Percentiles rank a stretch among this genome's conserved stretches.
phyloP scores from a whole-genome alignment of 768 basidiomycete species.

The Tephrocybe sp. region DNA sequence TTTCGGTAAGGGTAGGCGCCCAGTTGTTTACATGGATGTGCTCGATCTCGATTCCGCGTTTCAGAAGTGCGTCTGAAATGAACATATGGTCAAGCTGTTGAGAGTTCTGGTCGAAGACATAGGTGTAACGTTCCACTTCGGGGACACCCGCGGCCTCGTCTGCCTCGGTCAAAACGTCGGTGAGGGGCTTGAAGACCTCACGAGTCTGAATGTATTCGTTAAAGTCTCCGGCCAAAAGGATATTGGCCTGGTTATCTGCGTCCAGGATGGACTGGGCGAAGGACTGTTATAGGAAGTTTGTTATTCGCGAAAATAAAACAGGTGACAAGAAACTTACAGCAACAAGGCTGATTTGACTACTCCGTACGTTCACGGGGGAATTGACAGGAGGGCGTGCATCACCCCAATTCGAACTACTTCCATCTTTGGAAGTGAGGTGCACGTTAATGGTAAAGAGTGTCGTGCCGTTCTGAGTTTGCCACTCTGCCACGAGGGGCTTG shows the following conservation, averaged over 20 bases:
- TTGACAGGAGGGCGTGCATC: conserved; percentile 62
- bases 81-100: conserved; percentile 63
- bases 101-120: conserved; percentile 58
- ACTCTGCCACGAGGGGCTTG: conserved; percentile 61
- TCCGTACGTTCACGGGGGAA: conserved; percentile 45
- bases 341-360: conserved; percentile 48
- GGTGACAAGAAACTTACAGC: conserved; percentile 37
- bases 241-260: conserved; percentile 42
- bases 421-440: conserved; percentile 59
- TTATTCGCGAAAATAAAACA: background rate
- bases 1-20: conserved; percentile 38
- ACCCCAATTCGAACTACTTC: conserved; percentile 54
- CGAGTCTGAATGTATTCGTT: conserved; percentile 60
- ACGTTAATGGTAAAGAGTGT: conserved; percentile 61
- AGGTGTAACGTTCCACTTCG: conserved; percentile 56
- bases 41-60: conserved; percentile 45
- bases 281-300: conserved; percentile 28
- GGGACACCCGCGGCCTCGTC: conserved; percentile 50
- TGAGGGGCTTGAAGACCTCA: conserved; percentile 47
- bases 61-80: conserved; percentile 44
- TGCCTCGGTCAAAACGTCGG: conserved; percentile 42
- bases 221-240: conserved; percentile 60
- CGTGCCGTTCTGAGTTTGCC: conserved; percentile 44
- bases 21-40: conserved; percentile 66
- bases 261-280: conserved; percentile 48